These are phyloP conservation scores for Kluyveromyces aestuarii DNA, from an alignment of 805 yeast genomes.

Conservation along the genomic window DNA sequence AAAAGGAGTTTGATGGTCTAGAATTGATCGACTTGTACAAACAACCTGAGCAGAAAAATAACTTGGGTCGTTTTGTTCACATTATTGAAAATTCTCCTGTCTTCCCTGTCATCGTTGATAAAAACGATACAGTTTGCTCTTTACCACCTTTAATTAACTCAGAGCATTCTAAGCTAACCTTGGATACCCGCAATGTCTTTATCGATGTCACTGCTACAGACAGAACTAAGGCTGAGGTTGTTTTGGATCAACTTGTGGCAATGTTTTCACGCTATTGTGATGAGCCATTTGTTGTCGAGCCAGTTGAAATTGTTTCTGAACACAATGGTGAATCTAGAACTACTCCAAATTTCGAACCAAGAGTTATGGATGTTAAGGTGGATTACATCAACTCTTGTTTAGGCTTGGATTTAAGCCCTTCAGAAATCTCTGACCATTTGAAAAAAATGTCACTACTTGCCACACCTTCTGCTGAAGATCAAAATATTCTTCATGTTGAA, in stretches of 20 bases:
- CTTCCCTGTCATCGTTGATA: conserved; percentile 82
- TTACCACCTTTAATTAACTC: conserved; percentile 97
- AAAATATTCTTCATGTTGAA: conserved; percentile 45
- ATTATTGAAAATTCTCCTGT: conserved; percentile 83
- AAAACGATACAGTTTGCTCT: conserved; percentile 69
- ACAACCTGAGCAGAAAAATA: conserved; percentile 64
- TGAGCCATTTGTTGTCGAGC: conserved; percentile 80
- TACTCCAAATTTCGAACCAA: conserved; percentile 63
- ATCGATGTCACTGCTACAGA: conserved; percentile 95
- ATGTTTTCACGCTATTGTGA: conserved; percentile 89
- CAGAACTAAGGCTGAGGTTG: conserved; percentile 87
- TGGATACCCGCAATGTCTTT: conserved; percentile 79
- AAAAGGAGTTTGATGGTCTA: conserved; percentile 59
- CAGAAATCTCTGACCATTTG: conserved; percentile 60
- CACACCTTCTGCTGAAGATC: conserved; percentile 33
- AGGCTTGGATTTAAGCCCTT: conserved; percentile 66
- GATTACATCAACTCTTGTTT: conserved; percentile 85
- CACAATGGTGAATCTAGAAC: conserved; percentile 71
- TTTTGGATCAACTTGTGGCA: conserved; percentile 83
- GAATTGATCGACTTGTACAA: conserved; percentile 78
- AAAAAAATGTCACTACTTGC: conserved; percentile 77
- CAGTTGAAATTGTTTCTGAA: conserved; percentile 73
- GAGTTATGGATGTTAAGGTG: conserved; percentile 64
- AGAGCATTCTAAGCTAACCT: conserved; percentile 76
- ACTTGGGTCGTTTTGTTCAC: conserved; percentile 80